Evolutionary conservation across 768 basidiomycete species (phyloP), one percentile per base, ranked within the genome.

Genomic region (Hortiboletus flavorubellus): DNA sequence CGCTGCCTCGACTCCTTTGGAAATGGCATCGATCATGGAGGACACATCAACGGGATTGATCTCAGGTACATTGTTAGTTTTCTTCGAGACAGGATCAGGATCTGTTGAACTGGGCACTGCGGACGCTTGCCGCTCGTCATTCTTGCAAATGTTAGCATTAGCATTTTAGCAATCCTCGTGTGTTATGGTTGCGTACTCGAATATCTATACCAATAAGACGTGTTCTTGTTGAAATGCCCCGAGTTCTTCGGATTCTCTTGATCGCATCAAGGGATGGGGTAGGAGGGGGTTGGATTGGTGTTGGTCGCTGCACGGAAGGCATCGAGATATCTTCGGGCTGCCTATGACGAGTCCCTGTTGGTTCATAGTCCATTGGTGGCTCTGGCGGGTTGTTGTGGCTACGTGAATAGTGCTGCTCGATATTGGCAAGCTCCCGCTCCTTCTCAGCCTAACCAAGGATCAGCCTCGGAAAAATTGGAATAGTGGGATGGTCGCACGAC

Each of bases 371-470:
- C 21, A 42, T 23, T 12, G 41, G 21, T 10, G 14, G 10, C 21
- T 42, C 21, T 42, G 21, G 21, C 6, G 21, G 21, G 41, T 42
- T 21, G 1, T 21, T 41, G n/a, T 5, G 5, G 18, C 40, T 41
- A 26, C 10, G 23, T 15, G 38, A 38, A 50, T 40, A 55, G 1
- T 14, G 11, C 23, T 58, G 57, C 53, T 58, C 47, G 11, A 58
- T 58, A 38, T 50, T 58, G 23, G 53, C 33, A 7, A 58, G 57
- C n/a, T 58, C 53, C 30, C 23, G 14, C 31, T 46, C 43, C 39
- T 58, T 58, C 39, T 41, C 7, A 4, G 41, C 41, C 41, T 42
- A 42, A 15, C 9, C 26, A 7, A 4, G 3, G 23, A 42, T 26
- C 41, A 42, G 41, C 4, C 21, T 42, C 23, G 26, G 26, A 26